Conservation (phyloP, 176 grass and related monocot genomes). For the Carex littledalei region DNA sequence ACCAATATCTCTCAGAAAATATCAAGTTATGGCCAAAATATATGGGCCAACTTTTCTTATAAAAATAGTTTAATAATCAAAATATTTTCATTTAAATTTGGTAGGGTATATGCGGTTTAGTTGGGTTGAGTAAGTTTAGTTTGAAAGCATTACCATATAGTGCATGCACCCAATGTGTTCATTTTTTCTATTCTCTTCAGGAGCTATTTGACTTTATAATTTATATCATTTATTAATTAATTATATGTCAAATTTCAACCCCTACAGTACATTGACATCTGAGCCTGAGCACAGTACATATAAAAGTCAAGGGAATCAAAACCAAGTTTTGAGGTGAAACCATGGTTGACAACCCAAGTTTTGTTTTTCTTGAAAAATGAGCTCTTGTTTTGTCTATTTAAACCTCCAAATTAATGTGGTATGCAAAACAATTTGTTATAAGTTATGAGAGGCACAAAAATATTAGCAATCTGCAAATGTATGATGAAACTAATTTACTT, state of each 20-base stretch:
- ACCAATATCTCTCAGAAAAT: not conserved
- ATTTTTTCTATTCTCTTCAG: not conserved
- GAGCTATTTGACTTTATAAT: constrained; percentile 5
- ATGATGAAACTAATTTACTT: not conserved
- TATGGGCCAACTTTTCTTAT: not conserved
- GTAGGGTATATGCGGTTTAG: not conserved
- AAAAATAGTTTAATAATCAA: not conserved
- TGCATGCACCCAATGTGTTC: not conserved
- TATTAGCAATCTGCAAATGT: not conserved
- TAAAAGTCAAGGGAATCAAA: not conserved
- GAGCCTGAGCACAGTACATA: not conserved
- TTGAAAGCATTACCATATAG: too few species aligned
- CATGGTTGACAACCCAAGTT: not conserved
- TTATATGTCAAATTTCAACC: constrained; percentile 1
- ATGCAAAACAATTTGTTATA: not conserved
- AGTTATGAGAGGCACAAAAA: too few species aligned
- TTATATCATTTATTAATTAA: not conserved
- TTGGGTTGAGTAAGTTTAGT: not conserved
- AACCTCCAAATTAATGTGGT: not conserved
- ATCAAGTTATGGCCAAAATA: not conserved
- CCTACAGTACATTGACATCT: too few species aligned
- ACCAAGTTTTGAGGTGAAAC: not conserved
- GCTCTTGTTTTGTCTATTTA: not conserved
- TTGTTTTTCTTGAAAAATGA: not conserved
- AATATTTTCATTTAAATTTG: not conserved